Percentiles rank a stretch among this genome's conserved stretches.
These are phyloP conservation scores for Rhododendron vialii DNA, from an alignment of 148 eudicot species.

Conservation along the genomic window DNA sequence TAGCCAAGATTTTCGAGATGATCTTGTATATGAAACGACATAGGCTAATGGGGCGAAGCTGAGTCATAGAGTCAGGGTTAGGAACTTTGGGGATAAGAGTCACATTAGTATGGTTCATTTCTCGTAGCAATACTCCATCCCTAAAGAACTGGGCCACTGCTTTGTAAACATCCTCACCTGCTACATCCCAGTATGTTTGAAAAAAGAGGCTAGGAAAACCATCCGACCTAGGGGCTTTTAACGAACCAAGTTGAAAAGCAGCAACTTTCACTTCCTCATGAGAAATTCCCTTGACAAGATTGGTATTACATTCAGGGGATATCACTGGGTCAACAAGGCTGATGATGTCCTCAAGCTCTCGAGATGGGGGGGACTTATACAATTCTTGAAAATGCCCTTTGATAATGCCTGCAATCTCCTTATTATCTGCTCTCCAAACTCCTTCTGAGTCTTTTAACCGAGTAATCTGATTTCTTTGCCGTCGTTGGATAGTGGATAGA, in stretches of 20 bases:
- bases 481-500: background rate
- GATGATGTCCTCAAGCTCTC: background rate
- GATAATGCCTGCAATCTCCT: too few relatives aligned
- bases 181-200: background rate
- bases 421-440: background rate
- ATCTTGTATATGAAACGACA: too few relatives aligned
- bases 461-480: background rate
- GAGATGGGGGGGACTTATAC: accelerated
- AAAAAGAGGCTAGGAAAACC: background rate
- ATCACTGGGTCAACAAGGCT: background rate
- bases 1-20: too few relatives aligned
- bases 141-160: background rate
- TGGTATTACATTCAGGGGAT: background rate
- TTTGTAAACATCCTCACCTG: accelerated
- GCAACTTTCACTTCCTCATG: background rate
- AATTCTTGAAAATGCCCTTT: too few relatives aligned
- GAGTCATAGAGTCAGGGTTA: too few relatives aligned
- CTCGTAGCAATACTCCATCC: too few relatives aligned
- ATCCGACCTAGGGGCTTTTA: background rate
- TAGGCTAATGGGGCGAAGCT: too few relatives aligned
- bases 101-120: too few relatives aligned
- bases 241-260: background rate
- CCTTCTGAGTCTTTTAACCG: background rate
- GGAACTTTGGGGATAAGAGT: too few relatives aligned
- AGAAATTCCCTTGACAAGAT: background rate